These are phyloP conservation scores for Mycotypha africana DNA, from an alignment of 371 early-diverging fungal genomes.

Conservation along the genomic window DNA sequence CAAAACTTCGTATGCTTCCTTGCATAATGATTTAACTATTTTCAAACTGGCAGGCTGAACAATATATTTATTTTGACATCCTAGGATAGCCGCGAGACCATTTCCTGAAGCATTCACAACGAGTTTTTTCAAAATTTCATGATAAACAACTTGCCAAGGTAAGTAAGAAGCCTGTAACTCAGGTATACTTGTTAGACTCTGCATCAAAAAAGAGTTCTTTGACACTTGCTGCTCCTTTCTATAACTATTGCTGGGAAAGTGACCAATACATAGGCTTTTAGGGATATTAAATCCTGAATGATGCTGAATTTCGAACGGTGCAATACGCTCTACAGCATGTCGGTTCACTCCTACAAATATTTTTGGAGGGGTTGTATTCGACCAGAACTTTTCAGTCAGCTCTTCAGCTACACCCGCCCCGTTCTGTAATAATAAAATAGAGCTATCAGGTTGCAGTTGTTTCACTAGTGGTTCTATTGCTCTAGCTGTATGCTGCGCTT, in stretches of 20 bases:
- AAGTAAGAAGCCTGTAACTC: slow-evolving; percentile 19
- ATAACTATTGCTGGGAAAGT: slow-evolving; percentile 13
- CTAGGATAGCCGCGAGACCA: slow-evolving; percentile 44
- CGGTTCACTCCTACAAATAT: slow-evolving; percentile 52
- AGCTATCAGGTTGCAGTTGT: slow-evolving; percentile 32
- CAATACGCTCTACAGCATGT: slow-evolving; percentile 37
- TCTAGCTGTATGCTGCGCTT: slow-evolving; percentile 41
- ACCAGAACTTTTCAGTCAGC: slow-evolving; percentile 31
- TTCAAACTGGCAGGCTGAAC: slow-evolving; percentile 8
- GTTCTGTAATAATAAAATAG: slow-evolving; percentile 54
- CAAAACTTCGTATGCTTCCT: slow-evolving; percentile 26
- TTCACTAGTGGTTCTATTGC: slow-evolving; percentile 35
- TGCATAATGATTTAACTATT: slow-evolving; percentile 19
- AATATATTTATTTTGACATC: slow-evolving; percentile 38
- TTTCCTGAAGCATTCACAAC: slow-evolving; percentile 57
- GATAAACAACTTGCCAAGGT: slow-evolving; percentile 35
- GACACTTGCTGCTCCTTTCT: not conserved
- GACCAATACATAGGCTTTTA: slow-evolving; percentile 25
- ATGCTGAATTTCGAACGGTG: slow-evolving; percentile 42
- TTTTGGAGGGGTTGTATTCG: slow-evolving; percentile 17
- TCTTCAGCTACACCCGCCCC: slow-evolving; percentile 63
- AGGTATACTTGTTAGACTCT: slow-evolving; percentile 17
- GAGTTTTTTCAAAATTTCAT: slow-evolving; percentile 46
- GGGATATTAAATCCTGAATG: slow-evolving; percentile 41
- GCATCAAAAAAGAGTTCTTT: slow-evolving; percentile 8